These are phyloP conservation scores for Backusella mclennaniae DNA, from an alignment of 192 early-diverging fungal species.

Conservation along the genomic window DNA sequence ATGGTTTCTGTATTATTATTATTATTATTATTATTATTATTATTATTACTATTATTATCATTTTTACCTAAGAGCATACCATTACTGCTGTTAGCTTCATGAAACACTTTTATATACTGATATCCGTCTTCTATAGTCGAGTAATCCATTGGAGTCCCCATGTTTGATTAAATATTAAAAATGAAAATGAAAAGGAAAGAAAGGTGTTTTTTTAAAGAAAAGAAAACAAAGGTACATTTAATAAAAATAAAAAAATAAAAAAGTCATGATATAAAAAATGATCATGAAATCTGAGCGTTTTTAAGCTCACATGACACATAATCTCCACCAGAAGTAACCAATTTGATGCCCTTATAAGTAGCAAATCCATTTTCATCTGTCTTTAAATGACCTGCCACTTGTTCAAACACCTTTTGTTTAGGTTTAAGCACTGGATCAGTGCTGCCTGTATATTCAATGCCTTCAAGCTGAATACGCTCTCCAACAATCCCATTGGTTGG, in stretches of 20 bases:
- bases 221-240: not conserved
- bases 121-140: not conserved
- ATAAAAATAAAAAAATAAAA: not conserved
- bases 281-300: slow-evolving; percentile 27
- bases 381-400: slow-evolving; percentile 9
- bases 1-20: no score
- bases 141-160: not conserved
- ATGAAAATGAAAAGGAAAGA: not conserved
- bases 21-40: no score
- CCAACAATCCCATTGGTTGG: slow-evolving; percentile 52
- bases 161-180: not conserved
- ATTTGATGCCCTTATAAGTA: slow-evolving; percentile 22
- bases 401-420: slow-evolving; percentile 31
- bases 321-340: slow-evolving; percentile 12
- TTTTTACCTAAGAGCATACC: not conserved
- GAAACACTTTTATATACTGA: not conserved
- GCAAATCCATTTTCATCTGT: slow-evolving; percentile 23
- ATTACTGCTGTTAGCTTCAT: not conserved
- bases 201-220: not conserved
- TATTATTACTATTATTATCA: not conserved
- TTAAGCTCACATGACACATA: slow-evolving; percentile 17
- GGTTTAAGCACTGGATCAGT: slow-evolving; percentile 25
- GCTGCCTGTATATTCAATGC: slow-evolving; percentile 29
- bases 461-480: slow-evolving; percentile 51
- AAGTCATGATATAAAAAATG: not conserved